These are phyloP conservation scores for Sugiyamaella japonica DNA, from an alignment of 1,139 yeast species.

Conservation along the genomic window DNA sequence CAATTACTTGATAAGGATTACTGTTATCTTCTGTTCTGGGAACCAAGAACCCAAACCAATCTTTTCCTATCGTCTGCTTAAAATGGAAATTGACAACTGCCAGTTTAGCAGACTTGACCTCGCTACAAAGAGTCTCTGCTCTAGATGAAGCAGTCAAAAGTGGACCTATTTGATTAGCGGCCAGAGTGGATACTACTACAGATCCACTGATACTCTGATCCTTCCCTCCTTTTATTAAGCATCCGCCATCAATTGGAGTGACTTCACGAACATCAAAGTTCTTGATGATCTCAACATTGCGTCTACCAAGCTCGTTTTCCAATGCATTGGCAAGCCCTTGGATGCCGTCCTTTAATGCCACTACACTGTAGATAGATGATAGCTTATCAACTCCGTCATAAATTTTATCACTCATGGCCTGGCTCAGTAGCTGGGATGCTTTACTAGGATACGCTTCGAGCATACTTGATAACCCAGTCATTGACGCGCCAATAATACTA, in stretches of 20 bases:
- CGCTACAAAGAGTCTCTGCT: constrained; percentile 24
- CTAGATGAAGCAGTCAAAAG: constrained; percentile 21
- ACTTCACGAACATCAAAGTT: constrained; percentile 27
- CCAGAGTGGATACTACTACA: constrained; percentile 36
- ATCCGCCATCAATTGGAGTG: constrained; percentile 20
- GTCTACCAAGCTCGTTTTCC: constrained; percentile 44
- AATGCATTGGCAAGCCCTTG: constrained; percentile 35
- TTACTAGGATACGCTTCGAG: constrained; percentile 33
- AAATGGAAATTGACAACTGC: constrained; percentile 42
- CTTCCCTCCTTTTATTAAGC: constrained; percentile 21
- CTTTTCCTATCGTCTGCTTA: constrained; percentile 35
- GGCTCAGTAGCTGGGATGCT: constrained; percentile 33
- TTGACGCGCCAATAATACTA: constrained; percentile 46
- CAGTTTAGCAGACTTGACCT: constrained; percentile 35
- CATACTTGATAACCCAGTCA: constrained; percentile 36
- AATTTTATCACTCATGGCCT: constrained; percentile 30
- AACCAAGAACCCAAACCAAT: constrained; percentile 87
- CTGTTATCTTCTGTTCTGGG: constrained; percentile 52
- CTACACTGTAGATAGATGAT: constrained; percentile 31
- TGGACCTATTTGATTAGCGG: constrained; percentile 30
- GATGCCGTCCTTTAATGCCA: constrained; percentile 37
- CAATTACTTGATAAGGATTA: constrained; percentile 67
- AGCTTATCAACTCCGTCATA: constrained; percentile 23
- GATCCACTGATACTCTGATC: constrained; percentile 24
- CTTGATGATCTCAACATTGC: constrained; percentile 47